Conservation (phyloP, 805 yeast genomes). For the Isabelozyma pseudorhagii region DNA sequence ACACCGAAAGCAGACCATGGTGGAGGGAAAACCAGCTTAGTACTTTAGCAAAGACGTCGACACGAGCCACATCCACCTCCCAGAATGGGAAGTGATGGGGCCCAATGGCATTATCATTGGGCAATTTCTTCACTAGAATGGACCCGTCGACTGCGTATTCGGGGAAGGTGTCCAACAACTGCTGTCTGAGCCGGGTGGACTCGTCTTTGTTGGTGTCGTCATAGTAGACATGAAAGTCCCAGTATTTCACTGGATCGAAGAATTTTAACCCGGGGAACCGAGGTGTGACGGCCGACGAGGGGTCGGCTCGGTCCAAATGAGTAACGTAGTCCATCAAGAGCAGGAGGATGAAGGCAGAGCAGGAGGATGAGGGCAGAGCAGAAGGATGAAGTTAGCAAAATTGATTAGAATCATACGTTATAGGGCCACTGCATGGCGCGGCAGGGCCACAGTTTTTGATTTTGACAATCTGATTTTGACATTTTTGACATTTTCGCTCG, state of each 20-base stretch:
- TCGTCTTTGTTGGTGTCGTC: constrained; percentile 18
- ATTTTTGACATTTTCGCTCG: too few relatives aligned
- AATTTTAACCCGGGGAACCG: constrained; percentile 12
- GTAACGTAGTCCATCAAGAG: constrained; percentile 26
- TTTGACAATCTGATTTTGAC: too few relatives aligned
- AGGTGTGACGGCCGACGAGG: constrained; percentile 11
- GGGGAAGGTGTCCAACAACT: constrained; percentile 20
- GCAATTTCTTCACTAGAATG: constrained; percentile 24
- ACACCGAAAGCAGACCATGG: constrained; percentile 28
- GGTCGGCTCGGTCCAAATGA: constrained; percentile 11
- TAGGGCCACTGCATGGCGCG: too few relatives aligned
- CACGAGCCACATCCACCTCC: constrained; percentile 31
- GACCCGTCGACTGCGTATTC: constrained; percentile 22
- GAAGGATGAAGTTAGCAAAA: not conserved
- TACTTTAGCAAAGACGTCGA: constrained; percentile 24
- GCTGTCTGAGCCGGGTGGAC: constrained; percentile 15
- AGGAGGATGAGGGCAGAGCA: not conserved
- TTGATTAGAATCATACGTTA: too few relatives aligned
- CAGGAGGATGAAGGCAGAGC: not conserved
- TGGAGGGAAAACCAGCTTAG: constrained; percentile 29
- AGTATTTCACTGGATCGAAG: constrained; percentile 23
- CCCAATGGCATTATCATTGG: constrained; percentile 23
- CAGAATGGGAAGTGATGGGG: constrained; percentile 31
- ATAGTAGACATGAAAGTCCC: constrained; percentile 32
- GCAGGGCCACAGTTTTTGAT: too few relatives aligned